Evolutionary conservation across 495 filamentous ascomycete species (phyloP).

Genomic region (Friedmanniomyces simplex): DNA sequence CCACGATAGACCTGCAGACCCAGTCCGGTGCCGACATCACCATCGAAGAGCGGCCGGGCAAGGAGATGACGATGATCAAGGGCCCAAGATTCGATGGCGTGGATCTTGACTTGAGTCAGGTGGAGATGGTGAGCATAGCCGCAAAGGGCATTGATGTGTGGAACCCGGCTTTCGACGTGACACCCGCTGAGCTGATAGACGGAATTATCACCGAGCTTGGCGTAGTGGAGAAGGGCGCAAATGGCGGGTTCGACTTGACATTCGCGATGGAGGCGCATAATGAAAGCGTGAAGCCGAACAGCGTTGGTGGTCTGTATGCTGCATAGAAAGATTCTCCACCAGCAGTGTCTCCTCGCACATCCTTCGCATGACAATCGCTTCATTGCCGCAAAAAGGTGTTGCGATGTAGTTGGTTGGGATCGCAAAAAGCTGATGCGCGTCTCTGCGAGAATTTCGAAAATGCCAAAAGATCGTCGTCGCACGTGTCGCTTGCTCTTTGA

Average conservation of each 20-base stretch:
- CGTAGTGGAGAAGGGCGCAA: conserved; percentile 63
- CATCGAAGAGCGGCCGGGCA: conserved; percentile 73
- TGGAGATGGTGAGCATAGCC: conserved; percentile 68
- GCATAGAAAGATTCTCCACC: background rate
- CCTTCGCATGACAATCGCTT: no score
- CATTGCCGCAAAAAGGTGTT: no score
- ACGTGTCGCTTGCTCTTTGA: no score
- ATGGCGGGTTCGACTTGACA: conserved; percentile 66
- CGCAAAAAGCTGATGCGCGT: no score
- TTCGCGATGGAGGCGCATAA: conserved; percentile 37
- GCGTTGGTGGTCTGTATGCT: conserved; percentile 24
- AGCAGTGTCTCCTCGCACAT: no score
- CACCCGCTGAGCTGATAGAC: conserved; percentile 76
- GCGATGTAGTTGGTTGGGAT: no score
- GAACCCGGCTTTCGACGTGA: conserved; percentile 97
- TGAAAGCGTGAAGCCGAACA: conserved; percentile 15
- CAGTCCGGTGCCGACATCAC: conserved; percentile 62
- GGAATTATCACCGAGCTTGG: conserved; percentile 89
- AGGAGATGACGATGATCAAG: conserved; percentile 70
- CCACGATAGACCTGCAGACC: conserved; percentile 82
- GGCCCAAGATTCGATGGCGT: conserved; percentile 46
- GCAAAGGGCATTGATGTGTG: conserved; percentile 74
- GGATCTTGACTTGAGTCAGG: conserved; percentile 38
- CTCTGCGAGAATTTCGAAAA: no score
- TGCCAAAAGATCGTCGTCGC: no score